Base-by-base conservation (phyloP, 2,329 filamentous ascomycete species). In the Neonectria faginata region DNA sequence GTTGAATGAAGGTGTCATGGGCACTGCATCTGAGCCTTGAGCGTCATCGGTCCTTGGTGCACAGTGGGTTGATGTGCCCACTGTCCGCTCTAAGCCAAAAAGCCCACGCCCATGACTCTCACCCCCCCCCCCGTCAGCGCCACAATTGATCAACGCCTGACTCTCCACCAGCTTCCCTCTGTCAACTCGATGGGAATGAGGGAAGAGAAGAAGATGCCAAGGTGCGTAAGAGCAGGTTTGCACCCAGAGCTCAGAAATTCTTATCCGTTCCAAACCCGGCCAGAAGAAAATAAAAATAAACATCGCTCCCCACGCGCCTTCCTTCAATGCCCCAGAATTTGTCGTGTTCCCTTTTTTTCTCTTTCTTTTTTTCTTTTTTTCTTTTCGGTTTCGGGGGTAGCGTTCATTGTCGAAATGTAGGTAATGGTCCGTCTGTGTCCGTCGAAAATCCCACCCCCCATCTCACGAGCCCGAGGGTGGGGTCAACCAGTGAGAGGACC, bases 161-260 rank as follows among this genome's bases (percentile, higher is more conserved):
- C 50, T 29, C 29, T 58, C 31, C 50, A 22, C 33, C 63, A 69
- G 63, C 16, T 57, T 64, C 67, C 33, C 58, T 52, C 41, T 14
- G 57, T 39, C 22, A 48, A 29, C 45, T 42, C 41, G 50, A 55
- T 25, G 51, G 44, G 53, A 61, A 41, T 36, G 33, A 16, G 33
- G 6, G 36, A 51, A 52, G 33, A 62, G 39, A 41, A 64, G 44
- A 45, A 59, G 63, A 53, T 53, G 51, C 42, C 31, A 50, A n/a
- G 44, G n/a, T 31, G 25, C 47, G 42, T 42, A 42, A 57, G 62
- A 62, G 52, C 62, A 66, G 72, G 72, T 73, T 74, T 67, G 72
- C 72, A 73, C 72, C 71, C 45, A 67, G 57, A 72, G 57, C 64
- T 57, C 60, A 66, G 66, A 69, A 63, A 12, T 39, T 68, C 69